A percentile compares a stretch with the other conserved stretches of the same genome.
phyloP scores from a whole-genome alignment of 1,284 basidiomycete genomes.

The Ustilago lituana region DNA sequence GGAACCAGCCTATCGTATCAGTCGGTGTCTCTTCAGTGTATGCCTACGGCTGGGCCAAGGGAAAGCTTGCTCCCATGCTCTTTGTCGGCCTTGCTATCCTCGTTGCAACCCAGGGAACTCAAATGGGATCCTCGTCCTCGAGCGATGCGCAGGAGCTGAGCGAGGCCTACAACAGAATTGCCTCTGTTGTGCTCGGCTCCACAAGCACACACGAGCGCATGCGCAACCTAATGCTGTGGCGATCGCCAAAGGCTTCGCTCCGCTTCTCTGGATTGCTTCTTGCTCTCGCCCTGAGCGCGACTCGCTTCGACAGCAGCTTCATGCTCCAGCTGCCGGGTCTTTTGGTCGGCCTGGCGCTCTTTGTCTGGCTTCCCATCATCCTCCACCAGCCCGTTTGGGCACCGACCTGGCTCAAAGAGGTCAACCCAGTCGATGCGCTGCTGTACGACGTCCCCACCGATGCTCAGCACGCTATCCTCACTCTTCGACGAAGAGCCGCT shows the following conservation, averaged over 20 bases:
- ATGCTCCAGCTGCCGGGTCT: slow-evolving; percentile 31
- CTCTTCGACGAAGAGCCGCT: slow-evolving; percentile 39
- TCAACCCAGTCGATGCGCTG: slow-evolving; percentile 33
- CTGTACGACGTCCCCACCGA: slow-evolving; percentile 56
- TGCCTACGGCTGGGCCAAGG: slow-evolving; percentile 35
- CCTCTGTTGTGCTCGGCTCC: slow-evolving; percentile 22
- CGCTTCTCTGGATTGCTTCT: slow-evolving; percentile 19
- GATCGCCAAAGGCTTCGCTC: slow-evolving; percentile 38
- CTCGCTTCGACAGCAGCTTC: slow-evolving; percentile 6
- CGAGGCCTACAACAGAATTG: slow-evolving; percentile 21
- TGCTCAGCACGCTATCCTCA: slow-evolving; percentile 47
- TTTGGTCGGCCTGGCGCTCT: slow-evolving; percentile 36
- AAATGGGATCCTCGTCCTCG: background rate
- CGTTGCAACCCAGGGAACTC: slow-evolving; percentile 12
- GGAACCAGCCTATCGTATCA: slow-evolving; percentile 33
- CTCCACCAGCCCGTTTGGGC: slow-evolving; percentile 46
- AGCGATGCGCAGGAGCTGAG: slow-evolving; percentile 15
- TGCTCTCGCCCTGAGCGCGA: slow-evolving; percentile 11
- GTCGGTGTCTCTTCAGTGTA: slow-evolving; percentile 25
- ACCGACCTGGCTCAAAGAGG: slow-evolving; percentile 14
- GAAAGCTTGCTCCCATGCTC: slow-evolving; percentile 19
- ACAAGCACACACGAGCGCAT: slow-evolving; percentile 41
- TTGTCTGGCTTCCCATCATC: slow-evolving; percentile 43
- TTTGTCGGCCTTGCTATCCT: slow-evolving; percentile 21
- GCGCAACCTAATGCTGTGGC: slow-evolving; percentile 37